Evolutionary conservation across 2,329 filamentous ascomycete genomes (phyloP).

Genomic region (Aspergillus alliaceus): DNA sequence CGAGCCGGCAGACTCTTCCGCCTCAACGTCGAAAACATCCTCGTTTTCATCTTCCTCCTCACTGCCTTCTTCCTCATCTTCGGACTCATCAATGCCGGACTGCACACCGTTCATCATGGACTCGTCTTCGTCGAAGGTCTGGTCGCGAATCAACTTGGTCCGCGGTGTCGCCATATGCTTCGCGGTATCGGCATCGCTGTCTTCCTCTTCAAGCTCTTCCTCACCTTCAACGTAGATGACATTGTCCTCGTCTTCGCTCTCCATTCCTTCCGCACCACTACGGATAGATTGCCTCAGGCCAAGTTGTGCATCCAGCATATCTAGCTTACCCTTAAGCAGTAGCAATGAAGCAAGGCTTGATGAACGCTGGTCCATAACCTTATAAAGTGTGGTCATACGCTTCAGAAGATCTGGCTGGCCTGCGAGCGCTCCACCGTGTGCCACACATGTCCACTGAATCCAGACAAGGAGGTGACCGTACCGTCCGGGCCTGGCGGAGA

Average conservation of each 20-base stretch:
- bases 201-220: conserved; percentile 55
- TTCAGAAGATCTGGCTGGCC: conserved; percentile 80
- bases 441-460: conserved; percentile 92
- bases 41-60: conserved; percentile 49
- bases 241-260: conserved; percentile 64
- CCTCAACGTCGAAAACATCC: conserved; percentile 46
- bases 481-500: conserved; percentile 83
- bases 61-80: conserved; percentile 57
- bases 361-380: conserved; percentile 83
- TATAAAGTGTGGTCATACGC: conserved; percentile 75
- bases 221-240: conserved; percentile 87
- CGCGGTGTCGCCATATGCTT: conserved; percentile 28
- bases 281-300: conserved; percentile 72
- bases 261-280: conserved; percentile 41
- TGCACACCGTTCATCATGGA: conserved; percentile 42
- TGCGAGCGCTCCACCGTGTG: conserved; percentile 87
- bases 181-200: conserved; percentile 31
- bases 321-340: conserved; percentile 89
- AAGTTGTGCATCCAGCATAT: conserved; percentile 90
- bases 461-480: conserved; percentile 89
- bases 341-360: conserved; percentile 79
- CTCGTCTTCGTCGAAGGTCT: conserved; percentile 44
- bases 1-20: conserved; percentile 43
- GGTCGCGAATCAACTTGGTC: conserved; percentile 39
- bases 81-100: conserved; percentile 38